phyloP scores from a whole-genome alignment of 441 rosid species.

The Daphne laureola region DNA sequence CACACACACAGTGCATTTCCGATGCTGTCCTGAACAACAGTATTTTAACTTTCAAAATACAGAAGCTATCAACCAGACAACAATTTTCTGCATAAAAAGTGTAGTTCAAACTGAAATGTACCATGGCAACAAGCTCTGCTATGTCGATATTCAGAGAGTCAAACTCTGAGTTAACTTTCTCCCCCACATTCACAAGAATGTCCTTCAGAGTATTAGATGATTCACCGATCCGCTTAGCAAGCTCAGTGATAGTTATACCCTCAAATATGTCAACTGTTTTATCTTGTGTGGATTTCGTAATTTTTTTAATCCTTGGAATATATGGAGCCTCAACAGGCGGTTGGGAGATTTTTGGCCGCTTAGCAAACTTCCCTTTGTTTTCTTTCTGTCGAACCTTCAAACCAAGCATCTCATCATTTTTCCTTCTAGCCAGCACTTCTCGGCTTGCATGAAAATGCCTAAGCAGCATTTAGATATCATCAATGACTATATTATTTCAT shows the following conservation, averaged over 20 bases:
- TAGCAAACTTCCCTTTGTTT: constrained; percentile 54
- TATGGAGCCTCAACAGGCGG: constrained; percentile 77
- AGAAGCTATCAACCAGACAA: not conserved
- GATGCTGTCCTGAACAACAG: not conserved
- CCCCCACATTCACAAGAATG: constrained; percentile 80
- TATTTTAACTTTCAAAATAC: not conserved
- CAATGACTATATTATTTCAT: not conserved
- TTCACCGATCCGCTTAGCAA: constrained; percentile 66
- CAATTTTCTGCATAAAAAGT: not conserved
- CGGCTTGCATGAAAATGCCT: constrained; percentile 65
- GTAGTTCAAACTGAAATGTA: constrained; percentile 22
- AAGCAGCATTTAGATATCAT: constrained; percentile 13
- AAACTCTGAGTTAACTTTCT: constrained; percentile 64
- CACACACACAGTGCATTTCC: not conserved
- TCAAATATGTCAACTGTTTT: constrained; percentile 72
- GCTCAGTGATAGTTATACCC: constrained; percentile 78
- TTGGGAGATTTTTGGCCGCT: constrained; percentile 33
- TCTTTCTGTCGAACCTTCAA: constrained; percentile 38
- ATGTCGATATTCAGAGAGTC: constrained; percentile 72
- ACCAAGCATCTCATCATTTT: constrained; percentile 30
- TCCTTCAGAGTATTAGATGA: constrained; percentile 45
- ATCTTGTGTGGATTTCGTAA: constrained; percentile 38
- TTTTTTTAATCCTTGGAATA: constrained; percentile 48
- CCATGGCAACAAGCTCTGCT: constrained; percentile 88
- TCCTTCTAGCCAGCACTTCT: constrained; percentile 38